These are phyloP conservation scores for Neurospora sp. DNA, from an alignment of 495 filamentous ascomycete genomes.

Conservation along the genomic window DNA sequence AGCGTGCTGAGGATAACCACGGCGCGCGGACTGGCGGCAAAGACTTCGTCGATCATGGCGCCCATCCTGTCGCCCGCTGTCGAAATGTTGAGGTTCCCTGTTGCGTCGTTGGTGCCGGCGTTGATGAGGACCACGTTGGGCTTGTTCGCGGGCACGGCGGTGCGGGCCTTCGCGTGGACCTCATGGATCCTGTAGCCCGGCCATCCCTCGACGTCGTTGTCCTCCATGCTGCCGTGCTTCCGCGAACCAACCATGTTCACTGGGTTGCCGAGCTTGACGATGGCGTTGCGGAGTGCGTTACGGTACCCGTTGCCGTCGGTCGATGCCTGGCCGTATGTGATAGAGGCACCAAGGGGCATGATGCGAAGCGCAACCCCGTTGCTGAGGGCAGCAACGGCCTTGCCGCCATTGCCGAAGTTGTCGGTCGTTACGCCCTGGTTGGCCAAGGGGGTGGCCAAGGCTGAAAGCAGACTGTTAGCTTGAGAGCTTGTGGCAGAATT, in stretches of 20 bases:
- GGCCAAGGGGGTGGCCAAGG: constrained; percentile 16
- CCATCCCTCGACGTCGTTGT: constrained; percentile 45
- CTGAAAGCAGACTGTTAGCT: not conserved
- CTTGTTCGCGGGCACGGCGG: constrained; percentile 19
- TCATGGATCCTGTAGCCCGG: constrained; percentile 37
- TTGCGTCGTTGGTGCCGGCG: constrained; percentile 41
- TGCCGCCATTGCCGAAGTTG: constrained; percentile 6
- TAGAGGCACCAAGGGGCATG: constrained; percentile 46
- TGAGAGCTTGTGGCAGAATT: not conserved
- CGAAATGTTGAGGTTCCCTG: constrained; percentile 13
- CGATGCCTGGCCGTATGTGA: constrained; percentile 37
- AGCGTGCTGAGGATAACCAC: constrained; percentile 42
- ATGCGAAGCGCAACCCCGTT: constrained; percentile 30
- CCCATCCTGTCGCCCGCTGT: constrained; percentile 24
- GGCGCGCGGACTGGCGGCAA: constrained; percentile 26
- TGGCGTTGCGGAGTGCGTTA: constrained; percentile 14
- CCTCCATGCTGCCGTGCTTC: constrained; percentile 35
- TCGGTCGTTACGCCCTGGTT: constrained; percentile 14
- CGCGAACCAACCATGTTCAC: constrained; percentile 44
- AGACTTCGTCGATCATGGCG: constrained; percentile 30
- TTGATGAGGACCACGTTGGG: constrained; percentile 42
- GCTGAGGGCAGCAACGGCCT: constrained; percentile 10
- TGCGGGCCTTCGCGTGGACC: constrained; percentile 24
- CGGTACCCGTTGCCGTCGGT: constrained; percentile 31
- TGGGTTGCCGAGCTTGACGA: constrained; percentile 17